Base-by-base conservation (phyloP, 495 filamentous ascomycete genomes). In the Daldinia loculata region DNA sequence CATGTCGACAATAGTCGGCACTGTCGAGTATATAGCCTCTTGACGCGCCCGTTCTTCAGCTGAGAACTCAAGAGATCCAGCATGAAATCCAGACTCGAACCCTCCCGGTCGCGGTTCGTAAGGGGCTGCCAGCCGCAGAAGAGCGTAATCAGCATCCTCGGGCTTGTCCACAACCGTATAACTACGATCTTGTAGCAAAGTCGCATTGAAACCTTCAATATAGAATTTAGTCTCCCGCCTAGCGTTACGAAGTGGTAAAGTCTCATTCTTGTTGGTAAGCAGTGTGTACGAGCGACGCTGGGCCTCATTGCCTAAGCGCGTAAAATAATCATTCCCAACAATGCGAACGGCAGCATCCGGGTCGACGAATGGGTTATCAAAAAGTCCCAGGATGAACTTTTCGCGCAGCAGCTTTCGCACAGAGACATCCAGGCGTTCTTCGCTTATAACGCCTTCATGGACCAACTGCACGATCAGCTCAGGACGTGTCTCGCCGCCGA, bases 371-470 rank as follows among this genome's bases (percentile, higher is more conserved):
- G 87, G 87, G 53, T 87, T 82, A 61, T 89, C 88, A 72, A 89
- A 89, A 60, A 89, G 78, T 4, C 88, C 87, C 74, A 87, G 81
- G 32, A 82, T 74, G 66, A 89, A 90, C 76, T 90, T 89, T 30
- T 82, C 82, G 5, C 83, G 78, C 12, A 90, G 82, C 6, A 88
- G 67, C 50, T 85, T 78, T 8, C 83, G 80, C 6, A 90, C 87
- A 12, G 88, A 86, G 6, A 80, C 82, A 72, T 89, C 75, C 51
- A 90, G 82, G 53, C 80, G 74, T 6, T 75, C 71, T 30, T 84
- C 78, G 56, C 84, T 80, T 4, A 89, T 74, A 36, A 82, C 82
- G 0, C 86, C 84, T 14, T 85, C 81, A 30, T 81, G 72, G 30
- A 89, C 81, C 0, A 90, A 80, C 32, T 85, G 61, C 59, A 79